Percentiles rank a stretch among this genome's conserved stretches.
Evolutionary conservation across 2,329 filamentous ascomycete genomes (phyloP).

Genomic region (Diaporthe sp.): DNA sequence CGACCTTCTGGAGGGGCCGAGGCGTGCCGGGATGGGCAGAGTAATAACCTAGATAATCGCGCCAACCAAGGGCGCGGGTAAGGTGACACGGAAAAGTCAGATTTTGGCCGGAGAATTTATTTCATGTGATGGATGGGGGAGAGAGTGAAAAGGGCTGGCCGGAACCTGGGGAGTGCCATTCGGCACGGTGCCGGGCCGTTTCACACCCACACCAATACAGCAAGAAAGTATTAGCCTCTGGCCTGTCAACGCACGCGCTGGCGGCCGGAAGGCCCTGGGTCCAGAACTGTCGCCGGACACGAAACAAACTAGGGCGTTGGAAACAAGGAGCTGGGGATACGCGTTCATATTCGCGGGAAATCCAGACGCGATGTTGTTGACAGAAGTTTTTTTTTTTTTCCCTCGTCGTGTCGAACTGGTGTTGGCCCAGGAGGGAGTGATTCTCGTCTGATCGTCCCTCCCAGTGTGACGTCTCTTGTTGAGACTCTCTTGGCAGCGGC

Average conservation of each 20-base stretch:
- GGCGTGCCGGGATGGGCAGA: background rate
- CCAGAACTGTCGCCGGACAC: background rate
- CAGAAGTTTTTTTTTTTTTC: background rate
- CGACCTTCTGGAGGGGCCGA: background rate
- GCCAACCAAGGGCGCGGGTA: slow-evolving; percentile 8
- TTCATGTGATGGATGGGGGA: background rate
- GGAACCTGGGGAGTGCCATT: slow-evolving; percentile 11
- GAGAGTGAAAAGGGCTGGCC: background rate
- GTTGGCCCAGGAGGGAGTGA: background rate
- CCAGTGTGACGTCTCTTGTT: slow-evolving; percentile 20
- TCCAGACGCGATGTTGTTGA: background rate
- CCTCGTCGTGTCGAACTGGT: background rate
- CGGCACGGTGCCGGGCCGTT: slow-evolving; percentile 23
- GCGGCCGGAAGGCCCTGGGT: background rate
- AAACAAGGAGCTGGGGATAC: slow-evolving; percentile 1
- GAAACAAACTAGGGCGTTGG: slow-evolving; percentile 2
- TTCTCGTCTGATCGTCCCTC: slow-evolving; percentile 24
- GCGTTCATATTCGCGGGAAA: slow-evolving; percentile 3
- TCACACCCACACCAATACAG: slow-evolving; percentile 18
- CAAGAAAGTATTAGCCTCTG: background rate
- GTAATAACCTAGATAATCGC: background rate
- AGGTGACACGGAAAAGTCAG: slow-evolving; percentile 20
- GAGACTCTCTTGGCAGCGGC: slow-evolving; percentile 13
- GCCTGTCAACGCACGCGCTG: background rate
- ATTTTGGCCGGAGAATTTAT: slow-evolving; percentile 15